phyloP scores from a whole-genome alignment of 1,139 yeast genomes.

The Pneumocystis murina region DNA sequence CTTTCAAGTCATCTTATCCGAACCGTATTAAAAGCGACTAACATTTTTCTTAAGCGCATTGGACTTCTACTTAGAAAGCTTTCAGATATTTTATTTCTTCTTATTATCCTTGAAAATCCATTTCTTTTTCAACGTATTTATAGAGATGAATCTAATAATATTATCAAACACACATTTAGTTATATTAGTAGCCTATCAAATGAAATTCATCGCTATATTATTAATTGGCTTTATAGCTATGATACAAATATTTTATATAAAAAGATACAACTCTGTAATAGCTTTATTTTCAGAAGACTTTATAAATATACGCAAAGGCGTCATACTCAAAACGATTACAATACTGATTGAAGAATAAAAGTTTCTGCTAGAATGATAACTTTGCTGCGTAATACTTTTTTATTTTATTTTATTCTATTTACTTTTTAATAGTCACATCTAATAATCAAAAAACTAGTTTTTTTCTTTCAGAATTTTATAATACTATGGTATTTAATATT shows the following conservation, averaged over 20 bases:
- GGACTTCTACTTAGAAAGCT: conserved; percentile 16
- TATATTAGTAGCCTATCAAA: conserved; percentile 40
- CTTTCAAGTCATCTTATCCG: conserved; percentile 15
- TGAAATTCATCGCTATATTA: conserved; percentile 32
- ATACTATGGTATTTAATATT: conserved; percentile 38
- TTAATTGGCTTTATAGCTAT: conserved; percentile 43
- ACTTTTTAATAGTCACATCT: conserved; percentile 34
- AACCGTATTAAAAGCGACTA: conserved; percentile 15
- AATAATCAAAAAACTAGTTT: conserved; percentile 22
- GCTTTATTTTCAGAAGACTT: conserved; percentile 27
- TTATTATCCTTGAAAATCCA: conserved; percentile 25
- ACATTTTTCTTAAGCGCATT: conserved; percentile 20
- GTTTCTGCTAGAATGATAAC: conserved; percentile 49
- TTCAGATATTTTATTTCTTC: conserved; percentile 18
- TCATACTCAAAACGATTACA: conserved; percentile 44
- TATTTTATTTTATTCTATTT: conserved; percentile 18
- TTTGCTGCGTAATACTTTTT: conserved; percentile 25
- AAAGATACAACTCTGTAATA: conserved; percentile 26
- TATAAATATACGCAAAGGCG: conserved; percentile 11
- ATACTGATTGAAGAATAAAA: conserved; percentile 65
- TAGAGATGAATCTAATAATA: conserved; percentile 20
- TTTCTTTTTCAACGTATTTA: conserved; percentile 13
- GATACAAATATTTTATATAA: conserved; percentile 27
- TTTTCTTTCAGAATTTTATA: conserved; percentile 51
- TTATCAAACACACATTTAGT: conserved; percentile 53